Percentiles rank a stretch among this genome's conserved stretches.
Conservation (phyloP, 345 rosid genomes). For the Murraya paniculata region DNA sequence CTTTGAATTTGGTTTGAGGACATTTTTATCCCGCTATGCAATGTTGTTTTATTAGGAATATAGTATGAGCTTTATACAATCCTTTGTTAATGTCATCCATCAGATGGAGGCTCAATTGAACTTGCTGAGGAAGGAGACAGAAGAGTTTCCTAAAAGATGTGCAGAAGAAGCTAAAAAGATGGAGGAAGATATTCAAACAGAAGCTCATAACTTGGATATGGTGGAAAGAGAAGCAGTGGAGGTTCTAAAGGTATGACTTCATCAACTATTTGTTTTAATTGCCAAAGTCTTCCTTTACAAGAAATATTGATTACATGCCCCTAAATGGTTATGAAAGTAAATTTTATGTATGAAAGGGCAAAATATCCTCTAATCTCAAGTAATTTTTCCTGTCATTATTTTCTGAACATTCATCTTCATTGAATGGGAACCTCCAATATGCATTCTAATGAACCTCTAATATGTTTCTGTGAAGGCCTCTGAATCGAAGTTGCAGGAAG, state of each 20-base stretch:
- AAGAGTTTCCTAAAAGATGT: slow-evolving; percentile 41
- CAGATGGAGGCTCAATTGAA: slow-evolving; percentile 58
- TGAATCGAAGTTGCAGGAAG: slow-evolving; percentile 56
- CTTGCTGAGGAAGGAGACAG: slow-evolving; percentile 51
- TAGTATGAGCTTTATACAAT: slow-evolving; percentile 2
- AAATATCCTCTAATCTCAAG: not conserved
- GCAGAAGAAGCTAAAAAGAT: slow-evolving; percentile 58
- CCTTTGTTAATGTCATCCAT: not conserved
- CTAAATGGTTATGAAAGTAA: not conserved
- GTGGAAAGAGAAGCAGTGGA: slow-evolving; percentile 79
- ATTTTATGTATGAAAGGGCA: not conserved
- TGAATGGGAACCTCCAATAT: too few relatives aligned
- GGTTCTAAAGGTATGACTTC: slow-evolving; percentile 46
- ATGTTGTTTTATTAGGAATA: not conserved
- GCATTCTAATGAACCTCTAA: not conserved
- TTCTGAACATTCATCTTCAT: not conserved
- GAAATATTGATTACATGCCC: not conserved
- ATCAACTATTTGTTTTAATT: not conserved
- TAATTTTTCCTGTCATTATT: not conserved
- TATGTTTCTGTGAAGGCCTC: slow-evolving; percentile 29
- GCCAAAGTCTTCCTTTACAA: not conserved
- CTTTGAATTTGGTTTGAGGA: not conserved
- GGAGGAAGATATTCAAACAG: slow-evolving; percentile 49
- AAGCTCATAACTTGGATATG: slow-evolving; percentile 44
- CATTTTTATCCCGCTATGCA: not conserved